These are phyloP conservation scores for Stephania cephalantha DNA, from an alignment of 164 flowering plant species.

Conservation along the genomic window DNA sequence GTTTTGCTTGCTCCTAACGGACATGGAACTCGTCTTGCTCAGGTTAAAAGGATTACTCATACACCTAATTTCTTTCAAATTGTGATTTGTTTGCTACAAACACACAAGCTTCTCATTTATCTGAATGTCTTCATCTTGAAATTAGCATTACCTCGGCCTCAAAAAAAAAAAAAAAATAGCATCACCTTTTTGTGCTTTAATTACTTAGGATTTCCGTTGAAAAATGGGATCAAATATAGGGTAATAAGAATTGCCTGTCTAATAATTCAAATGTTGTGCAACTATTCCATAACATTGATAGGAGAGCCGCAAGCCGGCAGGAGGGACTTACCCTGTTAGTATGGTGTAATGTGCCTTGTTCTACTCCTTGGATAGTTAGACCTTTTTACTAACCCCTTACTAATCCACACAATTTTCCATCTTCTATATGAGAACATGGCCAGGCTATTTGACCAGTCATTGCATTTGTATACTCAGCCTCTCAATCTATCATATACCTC, in stretches of 20 bases:
- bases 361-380: too few species aligned
- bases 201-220: background rate
- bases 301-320: background rate
- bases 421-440: background rate
- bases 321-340: too few species aligned
- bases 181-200: too few species aligned
- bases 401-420: background rate
- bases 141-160: too few species aligned
- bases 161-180: too few species aligned
- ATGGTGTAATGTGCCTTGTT: too few species aligned
- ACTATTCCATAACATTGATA: background rate
- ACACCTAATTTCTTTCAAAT: background rate
- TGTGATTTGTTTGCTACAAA: background rate
- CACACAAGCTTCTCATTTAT: background rate
- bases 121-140: background rate
- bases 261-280: background rate
- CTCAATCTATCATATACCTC: too few species aligned
- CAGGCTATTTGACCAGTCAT: too few species aligned
- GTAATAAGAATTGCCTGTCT: background rate
- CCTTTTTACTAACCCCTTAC: background rate
- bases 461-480: too few species aligned
- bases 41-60: slow-evolving; percentile 36
- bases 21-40: slow-evolving; percentile 94
- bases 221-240: background rate
- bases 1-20: slow-evolving; percentile 73